A percentile compares a stretch with the other conserved stretches of the same genome.
phyloP scores from a whole-genome alignment of 495 filamentous ascomycete genomes.

The Penicillium verhagenii region DNA sequence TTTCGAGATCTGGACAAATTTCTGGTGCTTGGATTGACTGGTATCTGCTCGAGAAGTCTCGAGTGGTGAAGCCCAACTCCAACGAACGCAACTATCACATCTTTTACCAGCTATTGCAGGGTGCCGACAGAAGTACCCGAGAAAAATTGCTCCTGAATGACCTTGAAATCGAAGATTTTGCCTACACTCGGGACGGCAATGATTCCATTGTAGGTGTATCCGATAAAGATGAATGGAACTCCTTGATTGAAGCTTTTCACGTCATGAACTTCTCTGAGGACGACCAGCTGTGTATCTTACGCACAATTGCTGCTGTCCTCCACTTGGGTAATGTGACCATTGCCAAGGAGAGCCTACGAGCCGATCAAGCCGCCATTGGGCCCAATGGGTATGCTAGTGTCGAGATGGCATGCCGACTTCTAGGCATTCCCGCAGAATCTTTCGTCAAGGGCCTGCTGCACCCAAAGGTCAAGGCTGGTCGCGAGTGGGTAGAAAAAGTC shows the following conservation, averaged over 20 bases:
- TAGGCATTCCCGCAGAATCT: conserved; percentile 79
- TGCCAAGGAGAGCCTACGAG: conserved; percentile 81
- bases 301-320: conserved; percentile 85
- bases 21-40: conserved; percentile 97
- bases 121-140: conserved; percentile 70
- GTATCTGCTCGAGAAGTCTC: conserved; percentile 96
- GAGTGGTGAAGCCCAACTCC: conserved; percentile 82
- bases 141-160: conserved; percentile 72
- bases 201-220: conserved; percentile 88
- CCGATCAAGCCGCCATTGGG: conserved; percentile 83
- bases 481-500: conserved; percentile 97
- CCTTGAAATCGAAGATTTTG: conserved; percentile 78
- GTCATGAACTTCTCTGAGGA: conserved; percentile 91
- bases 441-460: conserved; percentile 89
- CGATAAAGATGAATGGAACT: conserved; percentile 86
- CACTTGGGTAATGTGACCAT: conserved; percentile 92
- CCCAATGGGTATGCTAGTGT: conserved; percentile 69
- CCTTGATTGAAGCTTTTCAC: conserved; percentile 85
- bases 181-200: conserved; percentile 88
- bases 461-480: conserved; percentile 89
- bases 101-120: conserved; percentile 92
- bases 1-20: conserved; percentile 86
- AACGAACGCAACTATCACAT: conserved; percentile 96
- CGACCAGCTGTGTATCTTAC: conserved; percentile 79
- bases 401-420: conserved; percentile 73